Conservation (phyloP, 768 basidiomycete genomes). For the Lanmaoa rubissima region DNA sequence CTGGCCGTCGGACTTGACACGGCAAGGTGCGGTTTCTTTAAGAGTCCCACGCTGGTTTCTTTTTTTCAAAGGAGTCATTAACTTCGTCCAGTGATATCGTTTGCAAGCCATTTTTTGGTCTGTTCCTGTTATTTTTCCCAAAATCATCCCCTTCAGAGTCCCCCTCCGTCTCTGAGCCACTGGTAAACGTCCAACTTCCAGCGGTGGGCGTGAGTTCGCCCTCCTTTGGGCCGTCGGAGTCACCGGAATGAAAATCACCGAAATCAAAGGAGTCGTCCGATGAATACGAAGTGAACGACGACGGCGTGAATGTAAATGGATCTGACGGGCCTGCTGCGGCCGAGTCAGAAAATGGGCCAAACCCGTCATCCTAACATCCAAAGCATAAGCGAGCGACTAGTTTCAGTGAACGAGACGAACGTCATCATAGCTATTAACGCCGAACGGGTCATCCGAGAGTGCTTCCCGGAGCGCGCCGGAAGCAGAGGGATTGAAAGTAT, state of each 20-base stretch:
- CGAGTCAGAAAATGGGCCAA: conserved; percentile 79
- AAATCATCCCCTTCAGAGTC: conserved; percentile 35
- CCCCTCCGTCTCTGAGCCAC: conserved; percentile 33
- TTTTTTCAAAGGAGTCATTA: conserved; percentile 22
- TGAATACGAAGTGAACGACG: conserved; percentile 50
- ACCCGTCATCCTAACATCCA: conserved; percentile 52
- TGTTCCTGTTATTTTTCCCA: conserved; percentile 15
- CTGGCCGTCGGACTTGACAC: background rate
- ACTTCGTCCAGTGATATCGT: conserved; percentile 30
- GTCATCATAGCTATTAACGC: conserved; percentile 45
- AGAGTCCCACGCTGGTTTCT: conserved; percentile 17
- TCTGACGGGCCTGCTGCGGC: conserved; percentile 47
- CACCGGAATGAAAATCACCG: conserved; percentile 70
- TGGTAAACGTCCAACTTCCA: conserved; percentile 71
- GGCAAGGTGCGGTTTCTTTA: background rate
- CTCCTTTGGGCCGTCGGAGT: conserved; percentile 27
- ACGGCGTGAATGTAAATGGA: conserved; percentile 49
- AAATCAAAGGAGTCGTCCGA: conserved; percentile 76
- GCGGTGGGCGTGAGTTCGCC: conserved; percentile 60
- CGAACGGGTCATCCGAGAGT: conserved; percentile 51
- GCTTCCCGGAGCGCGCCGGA: conserved; percentile 33
- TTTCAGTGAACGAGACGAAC: conserved; percentile 32
- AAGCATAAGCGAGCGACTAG: background rate
- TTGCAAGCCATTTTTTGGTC: conserved; percentile 20
- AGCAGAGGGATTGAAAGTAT: conserved; percentile 47